These are phyloP conservation scores for Dipteronia dyeriana DNA, from an alignment of 345 rosid species.

Conservation along the genomic window DNA sequence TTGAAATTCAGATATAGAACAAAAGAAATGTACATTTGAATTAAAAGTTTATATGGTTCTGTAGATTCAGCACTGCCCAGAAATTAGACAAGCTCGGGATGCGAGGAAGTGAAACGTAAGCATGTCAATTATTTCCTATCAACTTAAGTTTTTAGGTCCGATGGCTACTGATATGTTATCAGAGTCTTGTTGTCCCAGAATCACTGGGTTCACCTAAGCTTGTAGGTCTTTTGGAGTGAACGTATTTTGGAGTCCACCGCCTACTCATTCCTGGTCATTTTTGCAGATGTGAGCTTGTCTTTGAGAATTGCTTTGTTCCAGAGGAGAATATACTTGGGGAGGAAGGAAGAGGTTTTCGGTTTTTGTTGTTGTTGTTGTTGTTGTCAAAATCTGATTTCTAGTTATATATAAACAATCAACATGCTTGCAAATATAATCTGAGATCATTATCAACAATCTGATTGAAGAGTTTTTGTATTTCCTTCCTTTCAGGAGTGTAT, in stretches of 20 bases:
- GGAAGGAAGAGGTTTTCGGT: conserved; percentile 79
- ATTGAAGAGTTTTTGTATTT: background rate
- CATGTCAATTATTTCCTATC: background rate
- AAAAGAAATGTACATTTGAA: background rate
- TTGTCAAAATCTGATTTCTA: background rate
- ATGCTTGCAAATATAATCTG: no score
- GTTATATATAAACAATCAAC: background rate
- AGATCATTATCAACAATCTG: no score
- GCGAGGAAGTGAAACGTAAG: conserved; percentile 98
- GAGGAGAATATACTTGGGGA: conserved; percentile 81
- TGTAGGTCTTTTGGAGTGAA: no score
- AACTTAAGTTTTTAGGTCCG: no score
- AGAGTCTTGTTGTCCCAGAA: no score
- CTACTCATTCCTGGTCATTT: conserved; percentile 14
- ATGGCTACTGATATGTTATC: no score
- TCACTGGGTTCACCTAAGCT: no score
- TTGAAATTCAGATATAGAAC: no score
- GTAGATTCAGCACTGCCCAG: conserved; percentile 95
- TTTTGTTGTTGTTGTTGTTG: no score
- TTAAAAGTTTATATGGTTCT: conserved; percentile 20
- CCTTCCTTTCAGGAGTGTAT: conserved; percentile 65
- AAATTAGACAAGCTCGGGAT: conserved; percentile 95
- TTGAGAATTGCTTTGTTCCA: conserved; percentile 86
- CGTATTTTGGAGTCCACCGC: no score
- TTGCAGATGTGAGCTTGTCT: conserved; percentile 89